These are phyloP conservation scores for Bryoglossum gracile DNA, from an alignment of 495 filamentous ascomycete genomes.

Conservation along the genomic window DNA sequence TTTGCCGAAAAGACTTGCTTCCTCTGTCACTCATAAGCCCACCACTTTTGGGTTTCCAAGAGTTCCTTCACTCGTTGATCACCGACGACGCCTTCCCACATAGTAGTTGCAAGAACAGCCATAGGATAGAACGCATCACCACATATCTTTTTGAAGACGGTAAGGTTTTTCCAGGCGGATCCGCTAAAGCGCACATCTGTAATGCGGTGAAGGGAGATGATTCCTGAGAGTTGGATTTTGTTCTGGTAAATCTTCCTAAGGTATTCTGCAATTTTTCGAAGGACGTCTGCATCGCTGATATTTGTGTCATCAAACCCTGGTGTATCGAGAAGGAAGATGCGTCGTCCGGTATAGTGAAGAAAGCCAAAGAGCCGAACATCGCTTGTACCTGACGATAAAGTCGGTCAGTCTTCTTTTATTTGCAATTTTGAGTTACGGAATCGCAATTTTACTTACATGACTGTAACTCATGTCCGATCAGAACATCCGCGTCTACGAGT, in stretches of 20 bases:
- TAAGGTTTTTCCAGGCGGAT: conserved; percentile 27
- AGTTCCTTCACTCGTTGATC: background rate
- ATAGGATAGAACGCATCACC: conserved; percentile 27
- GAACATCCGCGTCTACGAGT: no score
- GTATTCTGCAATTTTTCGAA: conserved; percentile 31
- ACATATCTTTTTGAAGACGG: conserved; percentile 31
- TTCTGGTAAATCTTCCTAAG: conserved; percentile 17
- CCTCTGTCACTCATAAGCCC: background rate
- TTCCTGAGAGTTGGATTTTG: conserved; percentile 23
- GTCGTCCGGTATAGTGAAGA: no score
- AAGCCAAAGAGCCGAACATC: no score
- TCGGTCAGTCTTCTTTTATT: no score
- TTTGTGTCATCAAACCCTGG: conserved; percentile 39
- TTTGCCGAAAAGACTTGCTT: background rate
- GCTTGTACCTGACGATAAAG: no score
- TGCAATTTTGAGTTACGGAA: no score
- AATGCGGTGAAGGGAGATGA: conserved; percentile 35
- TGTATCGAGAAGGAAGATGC: conserved; percentile 36
- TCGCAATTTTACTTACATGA: no score
- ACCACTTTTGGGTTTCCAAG: background rate
- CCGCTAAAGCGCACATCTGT: conserved; percentile 26
- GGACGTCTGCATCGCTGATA: conserved; percentile 30
- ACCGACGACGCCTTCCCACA: conserved; percentile 24
- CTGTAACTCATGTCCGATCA: no score
- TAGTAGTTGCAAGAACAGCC: conserved; percentile 34